These are phyloP conservation scores for Eutrema japonicum DNA, from an alignment of 345 rosid species.

Conservation along the genomic window DNA sequence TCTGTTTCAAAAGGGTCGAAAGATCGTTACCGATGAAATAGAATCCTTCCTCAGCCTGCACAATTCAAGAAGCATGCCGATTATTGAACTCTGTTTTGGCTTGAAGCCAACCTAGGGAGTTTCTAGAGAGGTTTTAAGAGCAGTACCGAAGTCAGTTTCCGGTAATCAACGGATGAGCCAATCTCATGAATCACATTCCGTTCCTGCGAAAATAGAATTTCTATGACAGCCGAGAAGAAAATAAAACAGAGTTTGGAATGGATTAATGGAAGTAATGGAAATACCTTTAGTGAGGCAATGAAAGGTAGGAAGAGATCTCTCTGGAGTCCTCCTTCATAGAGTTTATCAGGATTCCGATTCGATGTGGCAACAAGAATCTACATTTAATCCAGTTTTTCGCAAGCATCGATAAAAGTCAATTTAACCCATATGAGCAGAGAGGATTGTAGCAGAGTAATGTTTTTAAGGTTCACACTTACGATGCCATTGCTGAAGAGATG, in stretches of 20 bases:
- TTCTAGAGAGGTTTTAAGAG: not conserved
- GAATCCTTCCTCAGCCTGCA: constrained; percentile 91
- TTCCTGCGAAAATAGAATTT: constrained; percentile 55
- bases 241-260: not conserved
- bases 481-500: constrained; percentile 86
- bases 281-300: constrained; percentile 83
- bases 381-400: constrained; percentile 38
- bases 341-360: constrained; percentile 96
- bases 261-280: constrained; percentile 8
- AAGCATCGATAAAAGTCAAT: constrained; percentile 12
- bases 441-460: not conserved
- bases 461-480: constrained; percentile 55
- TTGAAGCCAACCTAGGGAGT: constrained; percentile 31
- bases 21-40: constrained; percentile 77
- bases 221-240: not conserved
- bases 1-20: constrained; percentile 61
- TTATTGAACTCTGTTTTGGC: constrained; percentile 14
- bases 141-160: constrained; percentile 85
- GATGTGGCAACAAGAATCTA: constrained; percentile 96
- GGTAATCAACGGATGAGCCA: constrained; percentile 85
- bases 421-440: not conserved
- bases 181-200: constrained; percentile 81
- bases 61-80: constrained; percentile 10
- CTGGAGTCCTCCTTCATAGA: constrained; percentile 96
- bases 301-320: constrained; percentile 97